Conservation (phyloP, 345 rosid genomes). For the Eucalyptus dawsonii region DNA sequence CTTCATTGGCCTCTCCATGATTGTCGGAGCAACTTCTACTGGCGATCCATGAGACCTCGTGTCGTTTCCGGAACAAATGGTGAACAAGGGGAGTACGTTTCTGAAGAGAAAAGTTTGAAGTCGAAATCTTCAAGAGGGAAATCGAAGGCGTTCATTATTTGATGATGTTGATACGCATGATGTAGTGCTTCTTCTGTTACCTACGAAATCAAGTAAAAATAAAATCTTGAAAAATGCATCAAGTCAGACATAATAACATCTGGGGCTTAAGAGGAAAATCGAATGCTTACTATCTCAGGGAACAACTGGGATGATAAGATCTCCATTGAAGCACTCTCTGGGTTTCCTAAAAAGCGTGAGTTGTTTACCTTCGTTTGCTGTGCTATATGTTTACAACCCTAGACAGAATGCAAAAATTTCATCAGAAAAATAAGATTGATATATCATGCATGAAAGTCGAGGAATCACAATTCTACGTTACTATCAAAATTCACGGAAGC, state of each 20-base stretch:
- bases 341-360: background rate
- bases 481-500: background rate
- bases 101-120: background rate
- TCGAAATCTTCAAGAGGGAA: background rate
- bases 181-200: background rate
- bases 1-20: slow-evolving; percentile 13
- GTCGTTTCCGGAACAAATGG: background rate
- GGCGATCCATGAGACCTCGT: background rate
- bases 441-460: background rate
- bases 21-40: background rate
- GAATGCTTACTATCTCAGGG: slow-evolving; percentile 9
- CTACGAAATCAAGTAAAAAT: background rate
- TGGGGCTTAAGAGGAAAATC: background rate
- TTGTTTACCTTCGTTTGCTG: background rate
- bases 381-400: background rate
- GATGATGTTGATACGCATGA: background rate
- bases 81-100: background rate
- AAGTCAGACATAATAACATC: background rate
- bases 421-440: background rate
- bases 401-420: background rate
- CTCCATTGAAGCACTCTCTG: slow-evolving; percentile 6
- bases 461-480: background rate
- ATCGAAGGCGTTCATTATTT: background rate
- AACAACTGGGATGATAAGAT: slow-evolving; percentile 11
- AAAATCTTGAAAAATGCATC: background rate